Conservation (phyloP, 1,139 yeast species). For the Saccharomycopsis phalli region DNA sequence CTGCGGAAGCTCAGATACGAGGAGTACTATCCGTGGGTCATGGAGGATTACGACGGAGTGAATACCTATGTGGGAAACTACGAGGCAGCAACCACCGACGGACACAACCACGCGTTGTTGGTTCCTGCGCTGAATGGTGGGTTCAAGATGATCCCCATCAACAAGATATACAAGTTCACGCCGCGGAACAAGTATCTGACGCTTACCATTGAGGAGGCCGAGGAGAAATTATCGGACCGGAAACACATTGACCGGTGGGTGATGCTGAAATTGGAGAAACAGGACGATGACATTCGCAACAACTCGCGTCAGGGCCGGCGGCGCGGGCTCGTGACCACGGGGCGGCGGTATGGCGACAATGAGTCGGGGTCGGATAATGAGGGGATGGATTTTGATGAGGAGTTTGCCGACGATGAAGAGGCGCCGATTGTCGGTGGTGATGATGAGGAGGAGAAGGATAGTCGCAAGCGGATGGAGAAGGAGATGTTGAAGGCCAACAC, state of each 20-base stretch:
- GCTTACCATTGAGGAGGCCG: conserved; percentile 91
- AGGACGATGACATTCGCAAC: conserved; percentile 29
- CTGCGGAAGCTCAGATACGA: conserved; percentile 82
- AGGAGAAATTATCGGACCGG: conserved; percentile 79
- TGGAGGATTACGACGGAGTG: conserved; percentile 91
- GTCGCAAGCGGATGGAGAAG: conserved; percentile 78
- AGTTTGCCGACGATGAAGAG: conserved; percentile 97
- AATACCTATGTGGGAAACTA: conserved; percentile 94
- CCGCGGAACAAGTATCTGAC: conserved; percentile 93
- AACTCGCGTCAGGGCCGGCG: conserved; percentile 28
- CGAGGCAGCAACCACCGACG: conserved; percentile 88
- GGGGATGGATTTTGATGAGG: conserved; percentile 91
- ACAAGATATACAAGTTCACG: conserved; percentile 85
- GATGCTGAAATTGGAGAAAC: conserved; percentile 81
- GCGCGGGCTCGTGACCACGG: conserved; percentile 46
- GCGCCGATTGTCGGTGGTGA: conserved; percentile 93
- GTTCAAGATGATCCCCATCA: conserved; percentile 91
- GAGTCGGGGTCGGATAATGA: conserved; percentile 74
- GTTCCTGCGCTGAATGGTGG: conserved; percentile 77
- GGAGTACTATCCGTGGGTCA: conserved; percentile 95
- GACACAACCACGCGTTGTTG: conserved; percentile 34
- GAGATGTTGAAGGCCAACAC: conserved; percentile 79
- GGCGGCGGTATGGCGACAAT: conserved; percentile 31
- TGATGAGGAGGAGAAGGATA: conserved; percentile 87
- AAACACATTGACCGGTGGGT: conserved; percentile 87